phyloP scores from a whole-genome alignment of 208 protist species.

The Leishmania gerbilli region DNA sequence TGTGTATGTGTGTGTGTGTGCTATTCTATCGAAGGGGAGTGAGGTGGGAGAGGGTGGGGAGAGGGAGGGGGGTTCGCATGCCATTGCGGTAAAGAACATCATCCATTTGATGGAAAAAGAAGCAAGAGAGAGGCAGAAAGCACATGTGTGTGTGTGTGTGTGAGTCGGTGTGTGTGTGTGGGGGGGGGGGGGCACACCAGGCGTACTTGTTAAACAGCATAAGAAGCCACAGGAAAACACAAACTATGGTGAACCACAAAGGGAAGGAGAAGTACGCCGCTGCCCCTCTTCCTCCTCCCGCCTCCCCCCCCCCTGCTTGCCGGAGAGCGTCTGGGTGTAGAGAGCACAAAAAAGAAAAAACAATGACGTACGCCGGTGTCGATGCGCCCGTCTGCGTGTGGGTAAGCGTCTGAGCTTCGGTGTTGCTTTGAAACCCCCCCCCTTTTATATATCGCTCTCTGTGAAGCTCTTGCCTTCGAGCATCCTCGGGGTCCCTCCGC shows the following conservation, averaged over 20 bases:
- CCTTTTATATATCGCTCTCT: neutral
- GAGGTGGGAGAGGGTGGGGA: too few relatives aligned
- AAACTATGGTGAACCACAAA: constrained; percentile 4
- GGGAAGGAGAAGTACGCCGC: neutral
- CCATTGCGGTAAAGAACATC: neutral
- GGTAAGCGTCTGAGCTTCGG: neutral
- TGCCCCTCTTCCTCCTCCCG: neutral
- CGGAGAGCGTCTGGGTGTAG: neutral
- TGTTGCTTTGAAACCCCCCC: neutral
- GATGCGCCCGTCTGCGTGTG: neutral
- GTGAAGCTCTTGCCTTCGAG: neutral
- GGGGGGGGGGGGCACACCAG: neutral
- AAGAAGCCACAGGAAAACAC: constrained; percentile 1
- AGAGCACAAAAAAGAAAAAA: neutral
- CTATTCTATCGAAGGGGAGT: neutral
- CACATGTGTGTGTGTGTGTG: neutral
- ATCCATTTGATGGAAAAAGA: neutral
- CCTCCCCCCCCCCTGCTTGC: neutral
- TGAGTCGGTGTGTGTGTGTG: neutral
- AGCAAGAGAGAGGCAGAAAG: neutral
- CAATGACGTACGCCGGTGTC: neutral
- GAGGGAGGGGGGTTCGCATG: neutral
- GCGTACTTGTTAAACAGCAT: neutral
- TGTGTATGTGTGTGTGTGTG: neutral
- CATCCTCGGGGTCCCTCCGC: too few relatives aligned